Base-by-base conservation (phyloP, 768 basidiomycete species). In the Mrakia frigida region DNA sequence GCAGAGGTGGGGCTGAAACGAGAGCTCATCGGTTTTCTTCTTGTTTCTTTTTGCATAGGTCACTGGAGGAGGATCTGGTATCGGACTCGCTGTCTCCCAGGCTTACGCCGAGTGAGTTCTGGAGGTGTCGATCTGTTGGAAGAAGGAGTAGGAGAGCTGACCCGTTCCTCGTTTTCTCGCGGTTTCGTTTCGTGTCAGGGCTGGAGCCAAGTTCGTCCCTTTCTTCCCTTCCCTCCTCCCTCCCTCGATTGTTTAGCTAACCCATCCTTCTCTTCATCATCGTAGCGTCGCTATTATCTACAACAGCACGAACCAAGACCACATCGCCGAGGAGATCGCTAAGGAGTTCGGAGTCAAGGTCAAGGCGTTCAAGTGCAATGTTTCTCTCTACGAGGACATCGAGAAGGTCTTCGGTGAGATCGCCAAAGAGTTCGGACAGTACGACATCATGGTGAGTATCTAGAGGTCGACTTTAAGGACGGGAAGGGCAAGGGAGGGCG, bases 21-120 rank as follows among this genome's bases (percentile, higher is more conserved):
- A 28, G 53, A 53, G 56, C 56, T 56, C 25, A 56, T 25, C 56
- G 9, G 9, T 25, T 56, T 56, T n/a, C 31, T 18, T 35, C 59
- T 9, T 37, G 10, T 4, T n/a, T 11, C 3, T 43, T 72, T 39
- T 1, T 13, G 18, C 56, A 28, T 37, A 35, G 35, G 52, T 72
- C 33, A 46, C 60, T 37, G 50, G 37, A 35, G 61, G 53, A 28
- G 73, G 76, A 67, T 77, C 76, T 65, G 76, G 76, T 43, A 78
- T 78, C 60, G 77, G 77, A 46, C 77, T 78, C 28, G 71, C 71
- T 63, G 77, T 74, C 65, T 77, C 76, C 35, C 71, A 77, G 67
- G 77, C 67, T 25, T 78, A 78, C 72, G 77, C 77, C 37, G 77
- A 78, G 46, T 50, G 46, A 50, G 46, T 50, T 0, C 2, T 46